A percentile compares a stretch with the other conserved stretches of the same genome.
Evolutionary conservation across 2,329 filamentous ascomycete species (phyloP).

Genomic region (Pestalotiopsis sp.): DNA sequence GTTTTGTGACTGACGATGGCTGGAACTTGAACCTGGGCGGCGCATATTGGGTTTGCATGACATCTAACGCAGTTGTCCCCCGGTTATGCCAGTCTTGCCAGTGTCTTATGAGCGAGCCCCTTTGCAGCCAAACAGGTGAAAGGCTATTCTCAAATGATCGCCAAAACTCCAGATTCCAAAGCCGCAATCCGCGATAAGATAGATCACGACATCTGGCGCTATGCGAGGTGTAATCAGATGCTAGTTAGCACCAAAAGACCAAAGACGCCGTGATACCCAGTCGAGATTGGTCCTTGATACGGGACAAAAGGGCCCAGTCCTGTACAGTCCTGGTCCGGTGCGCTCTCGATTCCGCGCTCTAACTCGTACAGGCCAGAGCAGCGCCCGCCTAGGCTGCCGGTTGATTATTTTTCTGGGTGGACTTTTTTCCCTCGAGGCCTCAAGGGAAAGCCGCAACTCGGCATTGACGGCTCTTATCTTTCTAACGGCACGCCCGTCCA

Average conservation of each 20-base stretch:
- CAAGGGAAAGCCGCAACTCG: conserved; percentile 1
- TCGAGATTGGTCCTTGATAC: neutral
- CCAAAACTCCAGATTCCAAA: neutral
- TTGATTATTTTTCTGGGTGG: no score
- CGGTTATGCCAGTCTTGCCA: neutral
- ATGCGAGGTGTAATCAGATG: neutral
- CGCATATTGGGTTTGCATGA: neutral
- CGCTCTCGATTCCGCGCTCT: neutral
- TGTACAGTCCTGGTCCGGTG: neutral
- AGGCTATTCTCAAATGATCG: neutral
- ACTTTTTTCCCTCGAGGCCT: no score
- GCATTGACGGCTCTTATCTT: conserved; percentile 28
- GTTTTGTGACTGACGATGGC: neutral
- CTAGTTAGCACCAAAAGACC: neutral
- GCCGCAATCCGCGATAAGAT: neutral
- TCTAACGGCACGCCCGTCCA: conserved; percentile 19
- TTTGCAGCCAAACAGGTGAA: neutral
- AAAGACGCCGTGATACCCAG: neutral
- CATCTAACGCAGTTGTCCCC: neutral
- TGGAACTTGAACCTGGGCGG: neutral
- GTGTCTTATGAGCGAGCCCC: neutral
- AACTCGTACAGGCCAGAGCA: neutral
- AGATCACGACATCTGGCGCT: neutral
- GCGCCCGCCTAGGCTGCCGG: no score
- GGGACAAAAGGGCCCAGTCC: neutral